A percentile compares a stretch with the other conserved stretches of the same genome.
Conservation (phyloP, 192 early-diverging fungal species). For the Jimgerdemannia flammicorona region DNA sequence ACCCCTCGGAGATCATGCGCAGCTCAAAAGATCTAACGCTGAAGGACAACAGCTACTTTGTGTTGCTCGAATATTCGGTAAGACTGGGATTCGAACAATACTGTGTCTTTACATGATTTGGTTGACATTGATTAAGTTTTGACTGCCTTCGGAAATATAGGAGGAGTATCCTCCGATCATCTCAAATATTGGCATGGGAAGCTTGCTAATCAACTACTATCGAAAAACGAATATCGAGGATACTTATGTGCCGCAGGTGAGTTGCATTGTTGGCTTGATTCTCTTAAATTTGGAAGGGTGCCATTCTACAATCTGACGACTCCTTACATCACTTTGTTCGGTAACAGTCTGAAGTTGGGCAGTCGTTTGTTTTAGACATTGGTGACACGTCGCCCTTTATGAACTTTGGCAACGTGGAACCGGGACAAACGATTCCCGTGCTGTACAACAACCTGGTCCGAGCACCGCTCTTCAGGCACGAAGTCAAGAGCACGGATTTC, state of each 20-base stretch:
- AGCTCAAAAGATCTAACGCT: conserved; percentile 86
- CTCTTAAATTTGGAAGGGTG: no score
- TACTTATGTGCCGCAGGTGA: conserved; percentile 64
- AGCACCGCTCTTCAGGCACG: conserved; percentile 86
- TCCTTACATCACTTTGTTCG: not conserved
- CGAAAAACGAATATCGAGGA: conserved; percentile 86
- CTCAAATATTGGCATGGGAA: conserved; percentile 94
- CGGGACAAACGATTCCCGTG: conserved; percentile 84
- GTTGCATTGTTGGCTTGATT: not conserved
- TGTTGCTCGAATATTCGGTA: conserved; percentile 87
- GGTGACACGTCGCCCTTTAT: conserved; percentile 93
- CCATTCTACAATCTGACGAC: not conserved
- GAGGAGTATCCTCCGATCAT: conserved; percentile 95
- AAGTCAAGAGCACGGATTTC: conserved; percentile 72
- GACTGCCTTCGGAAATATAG: conserved; percentile 17
- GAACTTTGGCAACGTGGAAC: conserved; percentile 91
- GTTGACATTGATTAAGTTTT: not conserved
- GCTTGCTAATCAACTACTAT: conserved; percentile 92
- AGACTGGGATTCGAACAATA: not conserved
- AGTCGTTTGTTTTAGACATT: conserved; percentile 79
- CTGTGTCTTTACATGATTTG: conserved; percentile 3
- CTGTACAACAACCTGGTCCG: conserved; percentile 94
- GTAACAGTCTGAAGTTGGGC: conserved; percentile 67
- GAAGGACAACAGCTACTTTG: conserved; percentile 78
- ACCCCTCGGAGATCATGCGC: conserved; percentile 66